A percentile compares a stretch with the other conserved stretches of the same genome.
Evolutionary conservation across 2,329 filamentous ascomycete species (phyloP).

Genomic region (Monosporascus sp.): DNA sequence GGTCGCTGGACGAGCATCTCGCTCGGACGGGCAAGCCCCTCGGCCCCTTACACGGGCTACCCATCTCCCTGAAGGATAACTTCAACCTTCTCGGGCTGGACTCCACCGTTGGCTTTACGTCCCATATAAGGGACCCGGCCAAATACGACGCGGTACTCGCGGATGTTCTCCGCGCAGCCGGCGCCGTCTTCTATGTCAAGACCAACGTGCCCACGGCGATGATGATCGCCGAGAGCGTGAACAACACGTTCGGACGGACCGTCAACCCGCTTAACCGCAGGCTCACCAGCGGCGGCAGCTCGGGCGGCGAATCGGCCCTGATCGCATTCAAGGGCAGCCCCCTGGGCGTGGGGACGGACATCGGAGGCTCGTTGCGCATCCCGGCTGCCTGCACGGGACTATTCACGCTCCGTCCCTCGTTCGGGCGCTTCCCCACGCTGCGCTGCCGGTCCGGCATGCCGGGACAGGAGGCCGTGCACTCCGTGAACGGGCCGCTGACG

Average conservation of each 20-base stretch:
- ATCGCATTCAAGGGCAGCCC: constrained; percentile 53
- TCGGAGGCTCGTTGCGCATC: constrained; percentile 28
- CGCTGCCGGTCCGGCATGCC: constrained; percentile 51
- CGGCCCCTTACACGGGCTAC: constrained; percentile 62
- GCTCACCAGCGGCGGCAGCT: constrained; percentile 59
- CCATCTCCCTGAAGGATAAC: constrained; percentile 65
- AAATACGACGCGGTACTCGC: constrained; percentile 34
- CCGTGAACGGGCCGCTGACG: constrained; percentile 59
- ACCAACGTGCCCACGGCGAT: constrained; percentile 57
- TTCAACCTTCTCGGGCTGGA: constrained; percentile 58
- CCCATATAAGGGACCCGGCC: constrained; percentile 54
- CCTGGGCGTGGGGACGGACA: constrained; percentile 41
- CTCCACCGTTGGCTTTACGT: constrained; percentile 58
- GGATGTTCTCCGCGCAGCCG: constrained; percentile 37
- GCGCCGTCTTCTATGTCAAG: constrained; percentile 52
- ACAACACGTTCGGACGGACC: constrained; percentile 59
- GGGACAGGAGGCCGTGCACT: constrained; percentile 59
- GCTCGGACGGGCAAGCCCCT: constrained; percentile 37
- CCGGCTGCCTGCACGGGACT: constrained; percentile 26
- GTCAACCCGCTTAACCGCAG: constrained; percentile 55
- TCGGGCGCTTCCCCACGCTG: constrained; percentile 54
- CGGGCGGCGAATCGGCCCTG: constrained; percentile 62
- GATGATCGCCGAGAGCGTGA: constrained; percentile 64
- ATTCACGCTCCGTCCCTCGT: constrained; percentile 33
- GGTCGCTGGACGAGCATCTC: constrained; percentile 43